Evolutionary conservation across 129 eudicot species (phyloP), one percentile per base, ranked within the genome.

Genomic region (Escallonia rubra): DNA sequence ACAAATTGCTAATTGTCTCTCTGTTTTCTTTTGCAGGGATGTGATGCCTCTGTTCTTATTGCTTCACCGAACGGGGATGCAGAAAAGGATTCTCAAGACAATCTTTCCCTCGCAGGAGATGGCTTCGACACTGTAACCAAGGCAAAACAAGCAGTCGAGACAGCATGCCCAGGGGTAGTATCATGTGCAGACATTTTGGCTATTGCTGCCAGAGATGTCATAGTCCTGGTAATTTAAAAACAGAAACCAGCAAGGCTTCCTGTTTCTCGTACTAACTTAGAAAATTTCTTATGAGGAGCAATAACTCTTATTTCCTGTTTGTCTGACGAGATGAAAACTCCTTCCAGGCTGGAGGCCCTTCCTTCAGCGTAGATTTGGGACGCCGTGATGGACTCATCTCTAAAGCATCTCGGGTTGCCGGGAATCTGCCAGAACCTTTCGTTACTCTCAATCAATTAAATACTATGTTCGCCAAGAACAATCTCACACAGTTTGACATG

Each of bases 131-230:
- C 95, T 0, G 86, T 90, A 41, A 72, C 72, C 10, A 87, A 82
- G 82, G 97, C 95, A 41, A 90, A 87, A 63, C 81, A 85, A 58
- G 97, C 96, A 5, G 95, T 90, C 0, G 95, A 90, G 70, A 81
- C 92, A 3, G 77, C 66, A 68, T 87, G 96, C 69, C 97, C 97
- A 7, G 97, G 95, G 14, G 77, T 85, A 41, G 97, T 90, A 5
- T 90, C 97, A 0, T 90, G 97, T 81, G 96, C 97, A 5, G 97
- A 90, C 76, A 68, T 90, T 73, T 67, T 90, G 66, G 76, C 92
- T 13, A 64, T 89, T 50, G 93, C 93, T 43, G 66, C 96, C 11
- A 81, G 96, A 72, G 96, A 89, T 71, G 93, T 81, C 2, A 83
- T 89, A 59, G 74, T 65, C 38, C 69, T 81, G 81, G 96, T 89